Base-by-base conservation (phyloP, 164 flowering plant species). In the Aristolochia fimbriata region DNA sequence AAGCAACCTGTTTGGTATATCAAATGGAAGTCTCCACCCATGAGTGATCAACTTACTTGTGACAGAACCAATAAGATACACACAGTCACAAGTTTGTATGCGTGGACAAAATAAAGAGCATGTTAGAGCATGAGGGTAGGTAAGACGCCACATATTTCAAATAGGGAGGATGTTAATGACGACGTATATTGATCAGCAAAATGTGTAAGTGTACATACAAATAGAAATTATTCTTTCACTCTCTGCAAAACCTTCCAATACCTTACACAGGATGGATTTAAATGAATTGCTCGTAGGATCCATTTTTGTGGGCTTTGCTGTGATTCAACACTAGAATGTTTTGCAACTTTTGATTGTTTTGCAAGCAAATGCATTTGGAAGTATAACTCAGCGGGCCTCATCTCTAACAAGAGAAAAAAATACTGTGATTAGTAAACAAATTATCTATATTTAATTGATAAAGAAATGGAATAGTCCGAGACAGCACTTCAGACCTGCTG, bases 341-440 rank as follows among this genome's bases (percentile, higher is more conserved):
- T 22, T 16, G 64, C 70, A 30, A 51, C 68, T 67, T 76, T 71
- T 15, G 55, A 55, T 62, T 71, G 76, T 52, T 59, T 77, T 63
- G 83, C 79, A 51, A 87, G 84, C 77, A 93, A 72, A 75, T 89
- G 83, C 96, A 93, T 90, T 71, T 86, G 98, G 62, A 93, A 82
- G 59, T 70, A 83, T 21, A 86, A 67, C 51, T 93, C 98, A 25
- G 96, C 91, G 48, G 96, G 94, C 68, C 85, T 87, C 73, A 51
- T 74, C 58, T 78, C 98, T 91, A 84, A 22, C 45, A 21, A 55
- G 48, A 68, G 47, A 66, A 13, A 62, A 2, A 31, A 51, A 4
- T 30, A 41, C 30, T 27, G 30, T 27, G 16, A 14, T 22, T 37
- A 19, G n/a, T 33, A 43, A 16, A 19, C 24, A 50, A 21, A 51